A percentile compares a stretch with the other conserved stretches of the same genome.
phyloP scores from a whole-genome alignment of 257 asterid species.

The Solanum tarijense region DNA sequence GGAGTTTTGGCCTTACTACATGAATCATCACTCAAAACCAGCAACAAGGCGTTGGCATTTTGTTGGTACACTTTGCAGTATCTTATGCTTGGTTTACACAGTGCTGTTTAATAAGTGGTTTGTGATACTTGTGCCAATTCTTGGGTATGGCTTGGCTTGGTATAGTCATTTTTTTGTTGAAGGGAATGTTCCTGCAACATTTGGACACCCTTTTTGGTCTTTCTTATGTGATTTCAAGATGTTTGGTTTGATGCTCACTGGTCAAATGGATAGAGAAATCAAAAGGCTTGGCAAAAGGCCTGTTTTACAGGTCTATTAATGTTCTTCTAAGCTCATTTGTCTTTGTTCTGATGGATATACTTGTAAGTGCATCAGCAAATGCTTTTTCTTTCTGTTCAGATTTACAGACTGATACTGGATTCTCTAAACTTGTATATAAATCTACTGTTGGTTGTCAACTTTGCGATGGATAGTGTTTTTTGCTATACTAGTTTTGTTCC shows the following conservation, averaged over 20 bases:
- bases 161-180: constrained; percentile 94
- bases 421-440: background rate
- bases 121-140: constrained; percentile 51
- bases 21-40: constrained; percentile 82
- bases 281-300: constrained; percentile 99
- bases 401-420: background rate
- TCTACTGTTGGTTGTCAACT: background rate
- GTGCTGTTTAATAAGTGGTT: constrained; percentile 70
- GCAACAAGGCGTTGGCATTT: constrained; percentile 96
- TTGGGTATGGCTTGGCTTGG: constrained; percentile 93
- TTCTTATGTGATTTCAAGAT: constrained; percentile 83
- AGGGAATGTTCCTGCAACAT: constrained; percentile 82
- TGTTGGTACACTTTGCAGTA: constrained; percentile 74
- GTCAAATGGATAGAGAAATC: constrained; percentile 90
- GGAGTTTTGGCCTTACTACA: constrained; percentile 86
- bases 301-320: constrained; percentile 54
- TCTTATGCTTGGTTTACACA: constrained; percentile 59
- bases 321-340: background rate
- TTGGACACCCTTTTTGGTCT: constrained; percentile 96
- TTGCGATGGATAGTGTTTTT: background rate
- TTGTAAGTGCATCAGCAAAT: constrained; percentile 12
- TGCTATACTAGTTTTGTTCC: background rate
- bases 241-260: constrained; percentile 96
- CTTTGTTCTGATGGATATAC: background rate
- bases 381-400: background rate